phyloP scores from a whole-genome alignment of 2,329 filamentous ascomycete species.

The Mycogone perniciosa region DNA sequence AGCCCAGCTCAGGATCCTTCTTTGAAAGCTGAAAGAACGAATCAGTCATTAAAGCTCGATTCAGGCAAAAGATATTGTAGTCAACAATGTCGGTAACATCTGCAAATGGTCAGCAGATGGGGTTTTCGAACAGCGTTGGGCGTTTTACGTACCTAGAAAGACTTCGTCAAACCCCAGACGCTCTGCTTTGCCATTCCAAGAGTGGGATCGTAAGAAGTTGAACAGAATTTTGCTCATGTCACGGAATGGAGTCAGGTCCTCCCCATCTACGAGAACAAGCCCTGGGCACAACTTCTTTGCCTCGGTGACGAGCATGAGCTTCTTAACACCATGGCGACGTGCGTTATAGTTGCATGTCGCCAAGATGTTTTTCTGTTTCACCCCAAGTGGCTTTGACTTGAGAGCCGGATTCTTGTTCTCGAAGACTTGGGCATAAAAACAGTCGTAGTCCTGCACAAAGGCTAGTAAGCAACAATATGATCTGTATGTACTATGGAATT shows the following conservation, averaged over 20 bases:
- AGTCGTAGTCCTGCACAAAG: slow-evolving; percentile 63
- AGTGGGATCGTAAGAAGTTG: slow-evolving; percentile 61
- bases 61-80: slow-evolving; percentile 71
- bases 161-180: slow-evolving; percentile 88
- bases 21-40: slow-evolving; percentile 77
- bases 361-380: slow-evolving; percentile 89
- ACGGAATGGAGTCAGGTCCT: slow-evolving; percentile 79
- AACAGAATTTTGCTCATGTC: slow-evolving; percentile 80
- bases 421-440: slow-evolving; percentile 90
- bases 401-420: slow-evolving; percentile 73
- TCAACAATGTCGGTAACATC: slow-evolving; percentile 83
- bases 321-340: slow-evolving; percentile 63
- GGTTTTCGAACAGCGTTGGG: background rate
- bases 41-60: slow-evolving; percentile 52
- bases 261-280: slow-evolving; percentile 76
- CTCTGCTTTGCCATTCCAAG: slow-evolving; percentile 75
- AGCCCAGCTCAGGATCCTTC: slow-evolving; percentile 71
- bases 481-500: background rate
- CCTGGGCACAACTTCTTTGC: slow-evolving; percentile 77
- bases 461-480: slow-evolving; percentile 9
- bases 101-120: slow-evolving; percentile 11
- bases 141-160: slow-evolving; percentile 36
- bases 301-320: slow-evolving; percentile 79
- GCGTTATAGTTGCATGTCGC: slow-evolving; percentile 95
- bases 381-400: slow-evolving; percentile 67